These are phyloP conservation scores for Chalciporus sp. DNA, from an alignment of 1,284 basidiomycete genomes.

Conservation along the genomic window DNA sequence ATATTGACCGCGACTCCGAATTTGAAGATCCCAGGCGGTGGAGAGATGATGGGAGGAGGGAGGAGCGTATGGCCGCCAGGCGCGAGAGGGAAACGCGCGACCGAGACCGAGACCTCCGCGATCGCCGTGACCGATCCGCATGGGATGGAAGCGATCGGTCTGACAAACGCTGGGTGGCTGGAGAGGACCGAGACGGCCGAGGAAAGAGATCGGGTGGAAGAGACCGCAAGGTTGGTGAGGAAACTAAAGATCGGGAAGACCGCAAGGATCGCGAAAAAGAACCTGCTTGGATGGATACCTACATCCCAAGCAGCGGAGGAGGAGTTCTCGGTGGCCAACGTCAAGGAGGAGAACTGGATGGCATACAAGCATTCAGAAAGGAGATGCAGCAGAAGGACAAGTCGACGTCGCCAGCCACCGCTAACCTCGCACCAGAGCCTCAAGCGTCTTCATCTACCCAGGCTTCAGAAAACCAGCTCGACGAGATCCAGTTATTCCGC, in stretches of 20 bases:
- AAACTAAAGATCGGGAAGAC: slow-evolving; percentile 57
- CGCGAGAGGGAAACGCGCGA: slow-evolving; percentile 48
- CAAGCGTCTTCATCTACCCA: slow-evolving; percentile 29
- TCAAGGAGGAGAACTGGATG: slow-evolving; percentile 71
- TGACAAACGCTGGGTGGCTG: slow-evolving; percentile 56
- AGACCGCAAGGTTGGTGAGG: slow-evolving; percentile 59
- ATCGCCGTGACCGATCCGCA: slow-evolving; percentile 51
- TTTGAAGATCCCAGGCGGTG: slow-evolving; percentile 66
- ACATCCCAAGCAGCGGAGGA: slow-evolving; percentile 60
- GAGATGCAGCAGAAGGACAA: slow-evolving; percentile 81
- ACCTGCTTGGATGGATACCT: slow-evolving; percentile 93
- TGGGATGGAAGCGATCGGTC: slow-evolving; percentile 41
- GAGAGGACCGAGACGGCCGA: slow-evolving; percentile 66
- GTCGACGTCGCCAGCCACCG: slow-evolving; percentile 16
- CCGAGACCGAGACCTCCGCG: slow-evolving; percentile 36
- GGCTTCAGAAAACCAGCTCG: slow-evolving; percentile 48
- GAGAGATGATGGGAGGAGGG: slow-evolving; percentile 79
- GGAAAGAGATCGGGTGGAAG: slow-evolving; percentile 59
- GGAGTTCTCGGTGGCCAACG: slow-evolving; percentile 61
- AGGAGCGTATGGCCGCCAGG: slow-evolving; percentile 66
- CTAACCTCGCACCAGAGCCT: slow-evolving; percentile 14
- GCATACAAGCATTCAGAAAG: slow-evolving; percentile 90
- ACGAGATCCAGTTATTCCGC: slow-evolving; percentile 87
- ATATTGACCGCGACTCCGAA: slow-evolving; percentile 47
- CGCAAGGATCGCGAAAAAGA: slow-evolving; percentile 71